A percentile compares a stretch with the other conserved stretches of the same genome.
Evolutionary conservation across 2,329 filamentous ascomycete genomes (phyloP).

Genomic region (Cladosporium sp.): DNA sequence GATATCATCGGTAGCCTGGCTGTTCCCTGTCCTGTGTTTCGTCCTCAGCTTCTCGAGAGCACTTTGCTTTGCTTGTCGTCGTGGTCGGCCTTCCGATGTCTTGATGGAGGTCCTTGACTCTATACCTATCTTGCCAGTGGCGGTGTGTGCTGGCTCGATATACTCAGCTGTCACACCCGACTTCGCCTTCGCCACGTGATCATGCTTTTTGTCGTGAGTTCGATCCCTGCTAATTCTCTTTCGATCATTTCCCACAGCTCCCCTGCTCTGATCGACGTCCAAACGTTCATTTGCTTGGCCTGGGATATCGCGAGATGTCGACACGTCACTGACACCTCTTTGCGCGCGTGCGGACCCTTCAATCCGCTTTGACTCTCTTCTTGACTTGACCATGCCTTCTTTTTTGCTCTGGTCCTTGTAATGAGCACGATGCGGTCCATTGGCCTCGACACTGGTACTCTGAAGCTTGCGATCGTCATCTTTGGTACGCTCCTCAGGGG

Average conservation of each 20-base stretch:
- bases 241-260: too few species aligned
- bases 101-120: background rate
- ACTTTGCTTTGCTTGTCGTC: background rate
- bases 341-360: too few species aligned
- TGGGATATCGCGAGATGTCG: too few species aligned
- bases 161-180: too few species aligned
- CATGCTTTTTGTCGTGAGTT: too few species aligned
- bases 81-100: background rate
- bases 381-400: too few species aligned
- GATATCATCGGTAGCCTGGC: background rate
- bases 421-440: background rate
- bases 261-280: too few species aligned
- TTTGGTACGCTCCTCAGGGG: background rate
- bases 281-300: too few species aligned
- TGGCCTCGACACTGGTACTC: background rate
- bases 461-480: background rate
- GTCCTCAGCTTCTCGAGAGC: conserved; percentile 1
- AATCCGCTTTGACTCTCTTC: too few species aligned
- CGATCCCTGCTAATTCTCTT: too few species aligned
- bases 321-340: too few species aligned
- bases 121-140: background rate
- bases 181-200: too few species aligned
- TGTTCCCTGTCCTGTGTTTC: background rate
- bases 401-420: background rate
- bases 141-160: background rate